Base-by-base conservation (phyloP, 345 rosid genomes). In the Melaleuca quinquenervia region DNA sequence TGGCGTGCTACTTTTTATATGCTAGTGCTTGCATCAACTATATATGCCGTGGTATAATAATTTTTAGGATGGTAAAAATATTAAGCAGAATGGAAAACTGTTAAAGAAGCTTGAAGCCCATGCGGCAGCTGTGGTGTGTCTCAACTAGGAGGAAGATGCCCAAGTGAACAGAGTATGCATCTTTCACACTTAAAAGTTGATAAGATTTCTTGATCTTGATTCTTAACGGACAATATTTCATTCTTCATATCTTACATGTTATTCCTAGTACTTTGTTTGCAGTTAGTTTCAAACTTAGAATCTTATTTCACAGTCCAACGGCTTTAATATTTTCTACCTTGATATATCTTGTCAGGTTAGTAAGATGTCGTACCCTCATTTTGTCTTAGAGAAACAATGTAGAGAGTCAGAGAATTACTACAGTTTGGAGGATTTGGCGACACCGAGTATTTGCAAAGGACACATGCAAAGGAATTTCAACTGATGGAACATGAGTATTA, bases 61-160 rank as follows among this genome's bases (percentile, higher is more conserved):
- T 24, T 85, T 24, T 50, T 41, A 55, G 16, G 41, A 48, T 22
- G 11, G 76, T 45, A 8, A 85, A 36, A 87, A 62, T 87, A 36
- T 85, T 82, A 45, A 82, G 80, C 91, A 95, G 99, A 96, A 94
- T 53, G 99, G 99, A 83, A 96, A 94, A 89, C 83, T 93, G 87
- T 88, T 96, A 88, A 88, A 93, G 95, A 92, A 94, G 93, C 91
- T 90, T 94, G 90, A 95, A 92, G 88, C 93, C 95, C 48, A 98
- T 86, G 56, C 88, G 74, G 95, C 89, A 87, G 96, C 98, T 86
- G 98, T 96, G 32, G 93, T 95, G 83, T 95, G 95, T 90, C 98
- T 96, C 88, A 92, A 94, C 88, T 95, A 98, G 99, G 98, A 93
- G 92, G 96, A 94, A 90, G 98, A 96, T 52, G 91, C 93, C 82